Base-by-base conservation (phyloP, 768 basidiomycete genomes). In the Hemileccinum rubropunctum region DNA sequence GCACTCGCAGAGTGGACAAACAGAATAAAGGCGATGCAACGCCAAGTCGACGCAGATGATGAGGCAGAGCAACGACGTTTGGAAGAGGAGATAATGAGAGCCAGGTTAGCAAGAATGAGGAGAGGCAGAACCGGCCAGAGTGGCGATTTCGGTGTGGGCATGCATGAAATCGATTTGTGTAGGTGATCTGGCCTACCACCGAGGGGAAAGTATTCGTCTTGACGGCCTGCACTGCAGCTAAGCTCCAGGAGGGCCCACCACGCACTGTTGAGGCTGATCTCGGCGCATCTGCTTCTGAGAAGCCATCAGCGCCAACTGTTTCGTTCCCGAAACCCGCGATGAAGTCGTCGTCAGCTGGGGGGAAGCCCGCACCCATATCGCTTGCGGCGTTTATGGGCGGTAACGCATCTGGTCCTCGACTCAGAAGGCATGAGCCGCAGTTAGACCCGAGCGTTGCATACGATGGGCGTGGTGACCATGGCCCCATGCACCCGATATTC, bases 341-440 rank as follows among this genome's bases (percentile, higher is more conserved):
- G 4, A 62, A 58, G 26, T 13, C 46, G 33, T 18, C 34, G 3
- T 34, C 55, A 38, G 42, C 51, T 14, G 55, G 57, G 17, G 11
- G 14, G 40, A 75, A 69, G 45, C 53, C 75, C 3, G 72, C 78
- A 36, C 73, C 82, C 11, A 82, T 86, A 9, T 92, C 90, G 3
- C 76, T 91, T 23, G 89, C 90, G 0, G 78, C 84, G 2, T 89
- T 91, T 64, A 91, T 91, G 57, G 90, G 90, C 33, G 88, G 90
- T 7, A 79, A 75, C 23, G 88, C 84, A 13, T 77, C 81, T 37
- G 90, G 88, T 20, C 88, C 88, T 4, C 76, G 84, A 33, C 75
- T 92, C 37, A 90, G 79, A 54, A 80, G 75, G 50, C 88, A 83
- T 58, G 81, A 83, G 15, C 83, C 88, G 4, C 90, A 91, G 62